A percentile compares a stretch with the other conserved stretches of the same genome.
These are phyloP conservation scores for Penicillium rolfsii DNA, from an alignment of 2,329 filamentous ascomycete genomes.

Conservation along the genomic window DNA sequence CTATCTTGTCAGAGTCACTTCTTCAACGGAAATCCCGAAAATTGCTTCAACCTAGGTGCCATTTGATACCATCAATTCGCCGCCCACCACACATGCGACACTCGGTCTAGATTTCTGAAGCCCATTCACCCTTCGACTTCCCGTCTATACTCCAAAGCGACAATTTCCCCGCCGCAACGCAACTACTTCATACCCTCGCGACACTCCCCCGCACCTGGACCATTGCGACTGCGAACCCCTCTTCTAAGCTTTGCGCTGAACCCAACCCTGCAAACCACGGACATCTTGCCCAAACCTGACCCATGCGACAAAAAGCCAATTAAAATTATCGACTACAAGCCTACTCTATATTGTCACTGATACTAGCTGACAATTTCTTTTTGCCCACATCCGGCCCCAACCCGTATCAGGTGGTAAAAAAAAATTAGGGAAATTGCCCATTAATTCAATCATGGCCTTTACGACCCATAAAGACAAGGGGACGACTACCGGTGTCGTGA, in stretches of 20 bases:
- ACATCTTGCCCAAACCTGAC: background rate
- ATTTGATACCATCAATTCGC: background rate
- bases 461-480: conserved; percentile 20
- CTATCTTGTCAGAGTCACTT: background rate
- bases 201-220: background rate
- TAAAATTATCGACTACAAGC: background rate
- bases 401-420: background rate
- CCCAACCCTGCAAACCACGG: background rate
- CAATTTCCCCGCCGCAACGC: conserved; percentile 2
- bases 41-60: background rate
- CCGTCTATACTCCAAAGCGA: background rate
- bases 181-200: background rate
- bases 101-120: background rate
- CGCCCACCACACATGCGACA: background rate
- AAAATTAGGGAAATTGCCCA: background rate
- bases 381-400: background rate
- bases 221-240: background rate
- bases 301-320: conserved; percentile 1
- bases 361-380: background rate
- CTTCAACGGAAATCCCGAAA: background rate
- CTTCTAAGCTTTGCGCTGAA: background rate
- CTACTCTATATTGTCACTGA: background rate
- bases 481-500: conserved; percentile 12
- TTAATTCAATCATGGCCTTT: conserved; percentile 16
- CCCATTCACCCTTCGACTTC: background rate